phyloP scores from a whole-genome alignment of 1,284 basidiomycete genomes.

The Ustilago bromivora region DNA sequence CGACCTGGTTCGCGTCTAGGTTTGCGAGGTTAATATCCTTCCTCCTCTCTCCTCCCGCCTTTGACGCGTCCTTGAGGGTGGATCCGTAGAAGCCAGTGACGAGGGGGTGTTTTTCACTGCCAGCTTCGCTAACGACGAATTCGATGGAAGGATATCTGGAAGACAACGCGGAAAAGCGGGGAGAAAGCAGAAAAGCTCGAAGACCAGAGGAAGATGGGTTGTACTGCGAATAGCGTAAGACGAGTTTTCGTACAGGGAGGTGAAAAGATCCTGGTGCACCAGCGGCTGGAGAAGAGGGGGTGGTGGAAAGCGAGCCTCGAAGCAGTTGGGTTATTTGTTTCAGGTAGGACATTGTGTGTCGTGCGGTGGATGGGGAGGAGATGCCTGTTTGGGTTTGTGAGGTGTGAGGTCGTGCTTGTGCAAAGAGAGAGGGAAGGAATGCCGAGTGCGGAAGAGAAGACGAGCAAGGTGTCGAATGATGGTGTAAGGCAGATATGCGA shows the following conservation, averaged over 20 bases:
- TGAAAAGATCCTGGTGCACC: slow-evolving; percentile 26
- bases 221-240: slow-evolving; percentile 32
- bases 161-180: slow-evolving; percentile 11
- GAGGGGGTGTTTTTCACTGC: slow-evolving; percentile 22
- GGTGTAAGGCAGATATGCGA: too few relatives aligned
- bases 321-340: slow-evolving; percentile 40
- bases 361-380: too few relatives aligned
- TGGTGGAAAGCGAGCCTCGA: slow-evolving; percentile 27
- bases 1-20: slow-evolving; percentile 31
- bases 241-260: slow-evolving; percentile 42
- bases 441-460: too few relatives aligned
- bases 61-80: not conserved
- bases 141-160: slow-evolving; percentile 28
- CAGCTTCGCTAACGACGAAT: slow-evolving; percentile 29
- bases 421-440: too few relatives aligned
- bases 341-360: slow-evolving; percentile 30
- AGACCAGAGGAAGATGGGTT: slow-evolving; percentile 25
- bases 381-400: too few relatives aligned
- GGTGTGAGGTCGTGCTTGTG: too few relatives aligned
- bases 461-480: too few relatives aligned
- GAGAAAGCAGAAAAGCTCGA: slow-evolving; percentile 20
- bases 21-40: slow-evolving; percentile 43
- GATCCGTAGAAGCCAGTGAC: slow-evolving; percentile 25
- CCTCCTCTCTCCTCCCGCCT: not conserved
- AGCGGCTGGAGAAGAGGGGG: not conserved